Evolutionary conservation across 495 filamentous ascomycete species (phyloP).

Genomic region (Penicillium canescens): DNA sequence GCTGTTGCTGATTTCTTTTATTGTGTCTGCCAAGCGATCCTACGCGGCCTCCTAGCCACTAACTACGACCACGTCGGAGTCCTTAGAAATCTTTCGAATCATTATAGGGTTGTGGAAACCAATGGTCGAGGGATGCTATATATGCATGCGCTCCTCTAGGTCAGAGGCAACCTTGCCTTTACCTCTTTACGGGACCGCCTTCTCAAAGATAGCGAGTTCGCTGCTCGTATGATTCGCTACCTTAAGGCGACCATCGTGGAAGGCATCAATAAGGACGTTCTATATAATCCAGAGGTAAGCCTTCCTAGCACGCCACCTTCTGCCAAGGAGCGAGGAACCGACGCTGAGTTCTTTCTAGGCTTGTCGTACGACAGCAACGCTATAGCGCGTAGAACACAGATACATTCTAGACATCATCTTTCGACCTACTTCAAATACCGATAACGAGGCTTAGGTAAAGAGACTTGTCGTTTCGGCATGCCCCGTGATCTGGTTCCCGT

Average conservation of each 20-base stretch:
- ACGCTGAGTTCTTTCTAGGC: neutral
- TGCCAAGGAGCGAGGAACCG: neutral
- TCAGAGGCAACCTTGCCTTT: constrained; percentile 10
- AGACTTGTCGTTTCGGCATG: constrained; percentile 20
- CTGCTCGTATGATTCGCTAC: constrained; percentile 5
- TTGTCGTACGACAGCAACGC: constrained; percentile 1
- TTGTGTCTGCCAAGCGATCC: constrained; percentile 5
- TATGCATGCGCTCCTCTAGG: constrained; percentile 12
- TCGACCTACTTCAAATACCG: constrained; percentile 21
- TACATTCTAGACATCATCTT: constrained; percentile 9
- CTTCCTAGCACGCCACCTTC: neutral
- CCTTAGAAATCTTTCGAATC: constrained; percentile 14
- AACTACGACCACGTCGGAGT: constrained; percentile 1
- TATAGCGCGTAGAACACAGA: constrained; percentile 3
- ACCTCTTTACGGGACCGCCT: constrained; percentile 5
- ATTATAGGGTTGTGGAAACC: constrained; percentile 19
- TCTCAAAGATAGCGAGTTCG: constrained; percentile 5
- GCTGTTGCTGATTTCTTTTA: constrained; percentile 16
- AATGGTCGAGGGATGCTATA: constrained; percentile 21
- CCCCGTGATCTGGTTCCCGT: too few species aligned
- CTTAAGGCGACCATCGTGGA: constrained; percentile 10
- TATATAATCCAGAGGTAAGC: neutral
- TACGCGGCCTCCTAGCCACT: neutral
- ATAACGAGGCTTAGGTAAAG: neutral
- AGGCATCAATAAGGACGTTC: neutral